These are phyloP conservation scores for Beta corolliflora DNA, from an alignment of 179 eudicot genomes.

Conservation along the genomic window DNA sequence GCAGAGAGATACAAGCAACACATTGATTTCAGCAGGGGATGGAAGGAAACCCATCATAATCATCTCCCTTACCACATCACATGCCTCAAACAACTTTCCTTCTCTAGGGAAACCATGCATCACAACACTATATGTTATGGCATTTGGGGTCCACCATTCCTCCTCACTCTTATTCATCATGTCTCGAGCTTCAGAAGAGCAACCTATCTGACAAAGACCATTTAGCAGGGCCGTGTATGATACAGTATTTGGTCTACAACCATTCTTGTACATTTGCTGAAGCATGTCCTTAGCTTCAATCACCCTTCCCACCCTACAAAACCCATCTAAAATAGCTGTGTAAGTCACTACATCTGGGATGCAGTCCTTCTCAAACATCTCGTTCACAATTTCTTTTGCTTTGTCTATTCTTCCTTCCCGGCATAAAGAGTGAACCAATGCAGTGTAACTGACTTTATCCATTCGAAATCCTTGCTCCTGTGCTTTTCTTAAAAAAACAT, in stretches of 20 bases:
- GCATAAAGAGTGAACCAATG: slow-evolving; percentile 66
- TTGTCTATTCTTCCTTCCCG: slow-evolving; percentile 52
- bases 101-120: slow-evolving; percentile 80
- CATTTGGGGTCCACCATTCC: slow-evolving; percentile 86
- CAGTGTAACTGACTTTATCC: slow-evolving; percentile 71
- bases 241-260: slow-evolving; percentile 76
- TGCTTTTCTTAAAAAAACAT: slow-evolving; percentile 58
- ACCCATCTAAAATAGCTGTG: slow-evolving; percentile 65
- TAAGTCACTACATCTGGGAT: slow-evolving; percentile 87
- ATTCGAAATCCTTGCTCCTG: slow-evolving; percentile 64
- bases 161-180: slow-evolving; percentile 73
- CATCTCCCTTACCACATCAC: slow-evolving; percentile 70
- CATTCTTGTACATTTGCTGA: slow-evolving; percentile 60
- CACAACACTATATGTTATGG: slow-evolving; percentile 72
- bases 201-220: slow-evolving; percentile 74
- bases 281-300: slow-evolving; percentile 70
- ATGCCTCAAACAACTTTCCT: slow-evolving; percentile 66
- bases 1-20: slow-evolving; percentile 67
- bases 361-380: slow-evolving; percentile 65
- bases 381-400: slow-evolving; percentile 64
- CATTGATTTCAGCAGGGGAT: slow-evolving; percentile 72
- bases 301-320: slow-evolving; percentile 54
- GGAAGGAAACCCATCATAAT: slow-evolving; percentile 71
- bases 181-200: slow-evolving; percentile 70
- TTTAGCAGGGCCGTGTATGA: slow-evolving; percentile 71